These are phyloP conservation scores for Fragosphaeria purpurea DNA, from an alignment of 2,329 filamentous ascomycete genomes.

Conservation along the genomic window DNA sequence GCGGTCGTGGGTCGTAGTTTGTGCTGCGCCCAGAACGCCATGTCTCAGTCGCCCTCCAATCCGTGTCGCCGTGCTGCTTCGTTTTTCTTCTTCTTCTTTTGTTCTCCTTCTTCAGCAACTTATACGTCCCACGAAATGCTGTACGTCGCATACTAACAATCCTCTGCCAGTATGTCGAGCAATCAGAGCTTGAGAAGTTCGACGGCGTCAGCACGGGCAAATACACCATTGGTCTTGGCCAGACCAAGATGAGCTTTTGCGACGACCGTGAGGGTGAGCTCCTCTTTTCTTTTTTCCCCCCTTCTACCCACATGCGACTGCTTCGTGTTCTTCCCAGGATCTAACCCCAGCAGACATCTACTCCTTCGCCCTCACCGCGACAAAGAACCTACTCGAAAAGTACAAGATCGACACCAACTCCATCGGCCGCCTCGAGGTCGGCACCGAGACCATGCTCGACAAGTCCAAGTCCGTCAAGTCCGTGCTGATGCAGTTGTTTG, in stretches of 20 bases:
- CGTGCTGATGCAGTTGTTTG: slow-evolving; percentile 77
- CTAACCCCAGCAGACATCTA: slow-evolving; percentile 60
- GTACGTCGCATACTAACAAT: not conserved
- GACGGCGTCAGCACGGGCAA: slow-evolving; percentile 74
- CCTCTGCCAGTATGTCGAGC: slow-evolving; percentile 62
- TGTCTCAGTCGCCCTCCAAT: too few relatives aligned
- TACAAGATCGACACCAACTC: slow-evolving; percentile 72
- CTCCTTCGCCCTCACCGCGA: slow-evolving; percentile 69
- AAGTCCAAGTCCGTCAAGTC: slow-evolving; percentile 90
- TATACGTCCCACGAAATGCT: not conserved
- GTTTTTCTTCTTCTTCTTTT: not conserved
- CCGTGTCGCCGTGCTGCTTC: not conserved
- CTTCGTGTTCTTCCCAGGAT: too few relatives aligned
- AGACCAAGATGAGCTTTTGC: slow-evolving; percentile 89
- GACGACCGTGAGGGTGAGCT: slow-evolving; percentile 73
- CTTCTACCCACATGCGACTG: not conserved
- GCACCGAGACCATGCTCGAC: slow-evolving; percentile 77
- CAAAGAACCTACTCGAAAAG: slow-evolving; percentile 69
- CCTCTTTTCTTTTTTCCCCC: not conserved
- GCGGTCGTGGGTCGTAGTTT: too few relatives aligned
- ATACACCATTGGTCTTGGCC: slow-evolving; percentile 84
- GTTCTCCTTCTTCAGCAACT: slow-evolving; percentile 1
- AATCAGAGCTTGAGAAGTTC: slow-evolving; percentile 74
- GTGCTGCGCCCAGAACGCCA: too few relatives aligned
- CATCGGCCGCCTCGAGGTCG: slow-evolving; percentile 73